A percentile compares a stretch with the other conserved stretches of the same genome.
These are phyloP conservation scores for Omphalotus guepiniiformis DNA, from an alignment of 768 basidiomycete species.

Conservation along the genomic window DNA sequence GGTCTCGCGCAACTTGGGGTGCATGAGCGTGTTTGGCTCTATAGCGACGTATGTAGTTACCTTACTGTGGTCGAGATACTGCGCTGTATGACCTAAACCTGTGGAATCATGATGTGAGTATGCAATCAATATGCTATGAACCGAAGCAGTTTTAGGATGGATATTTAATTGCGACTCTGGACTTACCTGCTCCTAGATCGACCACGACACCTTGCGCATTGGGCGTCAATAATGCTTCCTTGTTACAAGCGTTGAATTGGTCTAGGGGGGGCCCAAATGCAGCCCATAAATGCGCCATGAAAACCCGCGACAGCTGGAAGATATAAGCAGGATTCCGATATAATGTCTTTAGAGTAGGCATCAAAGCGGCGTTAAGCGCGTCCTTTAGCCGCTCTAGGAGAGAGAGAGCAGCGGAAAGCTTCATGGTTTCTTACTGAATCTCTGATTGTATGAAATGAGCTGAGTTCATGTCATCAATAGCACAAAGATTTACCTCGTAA, in stretches of 20 bases:
- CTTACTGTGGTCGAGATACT: constrained; percentile 50
- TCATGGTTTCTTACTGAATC: too few species aligned
- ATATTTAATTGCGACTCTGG: too few species aligned
- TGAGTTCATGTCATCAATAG: too few species aligned
- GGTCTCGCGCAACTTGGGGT: constrained; percentile 44
- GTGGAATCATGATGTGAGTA: neutral
- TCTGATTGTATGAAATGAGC: too few species aligned
- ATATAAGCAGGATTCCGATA: constrained; percentile 28
- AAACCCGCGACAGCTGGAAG: constrained; percentile 31
- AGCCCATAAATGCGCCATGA: constrained; percentile 42
- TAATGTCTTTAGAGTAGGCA: constrained; percentile 30
- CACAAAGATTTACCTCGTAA: too few species aligned
- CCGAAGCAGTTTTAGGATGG: constrained; percentile 12
- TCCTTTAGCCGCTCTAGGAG: constrained; percentile 26
- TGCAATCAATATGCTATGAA: neutral
- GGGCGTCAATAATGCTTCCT: constrained; percentile 12
- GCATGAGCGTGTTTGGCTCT: constrained; percentile 69
- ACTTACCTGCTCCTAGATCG: constrained; percentile 8
- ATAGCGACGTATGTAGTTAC: constrained; percentile 68
- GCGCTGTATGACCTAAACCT: constrained; percentile 62
- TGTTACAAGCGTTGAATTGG: constrained; percentile 22
- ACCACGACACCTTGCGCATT: constrained; percentile 2
- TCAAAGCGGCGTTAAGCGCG: constrained; percentile 26
- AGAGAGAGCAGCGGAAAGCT: constrained; percentile 15
- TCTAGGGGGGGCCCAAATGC: constrained; percentile 32